phyloP scores from a whole-genome alignment of 2,329 filamentous ascomycete genomes.

The Alternaria consortialis region DNA sequence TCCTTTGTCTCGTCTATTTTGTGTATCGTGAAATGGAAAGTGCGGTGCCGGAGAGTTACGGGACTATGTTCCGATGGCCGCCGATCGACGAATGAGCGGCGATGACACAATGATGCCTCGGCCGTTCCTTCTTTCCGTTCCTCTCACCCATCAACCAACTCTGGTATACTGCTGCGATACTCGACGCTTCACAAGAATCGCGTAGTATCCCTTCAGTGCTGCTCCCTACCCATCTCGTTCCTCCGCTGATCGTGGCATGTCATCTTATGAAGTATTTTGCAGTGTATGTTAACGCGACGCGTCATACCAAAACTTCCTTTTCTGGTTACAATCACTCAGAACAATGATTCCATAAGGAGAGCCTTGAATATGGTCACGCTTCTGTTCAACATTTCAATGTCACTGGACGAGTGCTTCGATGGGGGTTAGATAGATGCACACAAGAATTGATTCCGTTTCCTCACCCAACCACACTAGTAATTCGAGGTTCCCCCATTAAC shows the following conservation, averaged over 20 bases:
- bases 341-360: background rate
- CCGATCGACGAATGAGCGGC: slow-evolving; percentile 20
- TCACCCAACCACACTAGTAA: background rate
- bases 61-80: slow-evolving; percentile 19
- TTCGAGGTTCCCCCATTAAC: background rate
- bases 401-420: background rate
- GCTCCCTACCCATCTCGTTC: background rate
- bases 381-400: background rate
- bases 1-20: slow-evolving; percentile 6
- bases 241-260: background rate
- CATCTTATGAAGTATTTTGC: background rate
- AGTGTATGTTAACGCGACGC: background rate
- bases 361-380: background rate
- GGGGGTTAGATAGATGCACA: background rate
- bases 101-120: slow-evolving; percentile 22
- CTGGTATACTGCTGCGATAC: background rate
- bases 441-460: background rate
- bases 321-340: background rate
- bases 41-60: slow-evolving; percentile 21
- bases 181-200: background rate
- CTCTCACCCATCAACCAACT: slow-evolving; percentile 9
- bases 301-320: background rate
- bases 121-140: slow-evolving; percentile 5
- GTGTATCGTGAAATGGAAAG: background rate
- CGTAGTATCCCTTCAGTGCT: background rate